Base-by-base conservation (phyloP, 192 early-diverging fungal species). In the Backusella sp. region DNA sequence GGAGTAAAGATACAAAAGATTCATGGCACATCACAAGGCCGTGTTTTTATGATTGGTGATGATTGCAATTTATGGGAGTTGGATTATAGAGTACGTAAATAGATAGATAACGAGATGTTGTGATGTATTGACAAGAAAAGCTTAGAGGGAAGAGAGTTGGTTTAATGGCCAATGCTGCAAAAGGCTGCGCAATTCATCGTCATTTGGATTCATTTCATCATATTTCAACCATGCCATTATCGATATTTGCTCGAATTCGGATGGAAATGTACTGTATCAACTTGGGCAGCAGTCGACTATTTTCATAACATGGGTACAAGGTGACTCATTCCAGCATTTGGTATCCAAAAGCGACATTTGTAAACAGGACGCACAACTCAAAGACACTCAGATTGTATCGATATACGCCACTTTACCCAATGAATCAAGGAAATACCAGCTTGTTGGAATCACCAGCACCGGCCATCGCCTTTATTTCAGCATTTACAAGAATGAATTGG, bases 61-160 rank as follows among this genome's bases (percentile, higher is more conserved):
- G 92, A 97, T 79, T 94, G 94, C 32, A 87, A 91, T 72, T 76
- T 99, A 14, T 96, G 94, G 84, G 97, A 99, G 84, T 84, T 99
- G 41, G 84, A 84, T 35, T 99, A 99, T 79, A 92, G 94, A 82
- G 82, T 83, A 77, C 62, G 83, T 44, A 12, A 37, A 21, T 41
- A 23, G 3, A 21, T 1, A 21, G 15, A 41, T 37, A 32, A 32
- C 3, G 2, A 32, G 12, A 12, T 8, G 1, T 39, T 11, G n/a
- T 34, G 1, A 32, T 49, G 14, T 49, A 44, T 17, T 17, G 23
- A 28, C 1, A 32, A 12, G n/a, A n/a, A 46, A 3, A 32, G 41
- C 23, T 2, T 73, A 83, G 82, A 82, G 91, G 11, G 89, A 90
- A 59, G 97, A 97, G 67, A 92, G 93, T 6, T 97, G 94, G 94